Base-by-base conservation (phyloP, 805 yeast species). In the Grigorovia transvaalensis region DNA sequence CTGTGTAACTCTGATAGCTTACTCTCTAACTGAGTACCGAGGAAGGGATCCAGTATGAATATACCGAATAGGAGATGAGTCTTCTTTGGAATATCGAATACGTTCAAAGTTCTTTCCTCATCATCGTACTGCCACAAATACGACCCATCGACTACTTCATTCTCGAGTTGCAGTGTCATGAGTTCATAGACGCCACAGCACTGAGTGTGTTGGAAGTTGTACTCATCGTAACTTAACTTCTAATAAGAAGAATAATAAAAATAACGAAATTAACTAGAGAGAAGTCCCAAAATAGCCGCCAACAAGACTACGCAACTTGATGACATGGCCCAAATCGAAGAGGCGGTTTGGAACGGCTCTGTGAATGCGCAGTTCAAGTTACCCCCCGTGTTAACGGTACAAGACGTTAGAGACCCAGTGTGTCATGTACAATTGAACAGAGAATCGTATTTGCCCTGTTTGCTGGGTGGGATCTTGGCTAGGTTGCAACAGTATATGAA, bases 331-430 rank as follows among this genome's bases (percentile, higher is more conserved):
- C 18, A 33, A 23, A 55, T 77, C 55, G 64, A 74, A 54, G 62
- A 67, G 38, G 57, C 64, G 42, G 59, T 80, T 12, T 82, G 87
- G 87, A 66, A 71, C 43, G 87, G 86, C 2, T 56, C 73, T 8
- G 58, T 82, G 6, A 77, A 79, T 53, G 65, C 78, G 6, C 66
- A 68, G 46, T 56, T 81, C 9, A 51, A 58, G 1, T 63, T 72
- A 17, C 54, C 62, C 40, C 54, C 58, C 8, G 42, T 12, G 17
- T 38, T 38, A 8, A 38, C 17, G 15, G n/a, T 38, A 15, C 12
- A 38, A 6, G 17, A 38, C 15, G 42, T n/a, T 38, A 15, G 18
- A n/a, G 17, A 38, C 4, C 17, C 42, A 15, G 15, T 15, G 4
- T 38, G 42, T 13, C 15, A 13, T n/a, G 15, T 38, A 12, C 12